Evolutionary conservation across 345 rosid genomes (phyloP).

Genomic region (Combretum micranthum): DNA sequence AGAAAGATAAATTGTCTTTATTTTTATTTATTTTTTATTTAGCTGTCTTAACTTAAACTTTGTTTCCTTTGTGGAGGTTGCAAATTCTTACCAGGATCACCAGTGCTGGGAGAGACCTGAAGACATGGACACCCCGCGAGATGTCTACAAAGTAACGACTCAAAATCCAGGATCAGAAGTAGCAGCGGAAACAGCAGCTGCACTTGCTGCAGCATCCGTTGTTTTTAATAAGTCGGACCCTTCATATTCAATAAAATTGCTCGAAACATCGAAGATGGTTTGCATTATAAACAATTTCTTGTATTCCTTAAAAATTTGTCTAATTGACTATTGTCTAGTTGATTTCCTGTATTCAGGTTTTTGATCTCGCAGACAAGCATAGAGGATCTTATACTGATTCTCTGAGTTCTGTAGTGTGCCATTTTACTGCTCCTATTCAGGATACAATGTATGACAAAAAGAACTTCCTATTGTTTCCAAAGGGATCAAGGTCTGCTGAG

Average conservation of each 20-base stretch:
- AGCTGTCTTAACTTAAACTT: neutral
- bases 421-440: slow-evolving; percentile 71
- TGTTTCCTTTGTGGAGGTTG: slow-evolving; percentile 37
- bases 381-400: slow-evolving; percentile 68
- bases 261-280: slow-evolving; percentile 45
- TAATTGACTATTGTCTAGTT: too few species aligned
- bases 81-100: too few species aligned
- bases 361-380: slow-evolving; percentile 57
- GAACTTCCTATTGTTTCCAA: neutral
- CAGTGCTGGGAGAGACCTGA: too few species aligned
- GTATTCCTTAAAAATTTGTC: too few species aligned
- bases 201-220: slow-evolving; percentile 65
- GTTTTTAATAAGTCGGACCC: slow-evolving; percentile 62
- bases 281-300: too few species aligned
- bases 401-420: slow-evolving; percentile 55
- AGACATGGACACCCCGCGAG: slow-evolving; percentile 71
- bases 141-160: slow-evolving; percentile 45
- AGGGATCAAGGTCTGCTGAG: neutral
- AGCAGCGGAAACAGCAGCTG: slow-evolving; percentile 77
- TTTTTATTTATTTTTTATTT: neutral
- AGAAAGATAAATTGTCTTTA: too few species aligned
- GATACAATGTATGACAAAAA: slow-evolving; percentile 35
- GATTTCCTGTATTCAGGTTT: slow-evolving; percentile 27
- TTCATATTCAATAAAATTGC: slow-evolving; percentile 46
- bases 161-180: slow-evolving; percentile 76